Evolutionary conservation across 495 filamentous ascomycete genomes (phyloP).

Genomic region (Pseudomonodictys pantanalensis): DNA sequence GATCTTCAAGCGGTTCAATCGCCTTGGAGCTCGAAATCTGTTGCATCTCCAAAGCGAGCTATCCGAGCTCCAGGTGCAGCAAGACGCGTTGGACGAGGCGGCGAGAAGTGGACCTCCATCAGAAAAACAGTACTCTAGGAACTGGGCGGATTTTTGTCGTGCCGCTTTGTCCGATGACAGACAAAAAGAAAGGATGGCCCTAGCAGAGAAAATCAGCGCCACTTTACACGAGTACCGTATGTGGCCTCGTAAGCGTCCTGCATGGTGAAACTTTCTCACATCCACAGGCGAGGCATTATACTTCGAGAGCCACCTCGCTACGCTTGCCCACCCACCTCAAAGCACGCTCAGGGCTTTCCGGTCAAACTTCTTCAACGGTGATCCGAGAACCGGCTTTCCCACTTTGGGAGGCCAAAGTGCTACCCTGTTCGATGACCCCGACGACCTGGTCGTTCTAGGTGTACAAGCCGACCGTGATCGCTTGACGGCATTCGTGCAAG

Average conservation of each 20-base stretch:
- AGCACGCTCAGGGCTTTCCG: constrained; percentile 3
- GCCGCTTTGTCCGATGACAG: neutral
- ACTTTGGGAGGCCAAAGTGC: constrained; percentile 2
- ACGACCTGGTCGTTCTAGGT: constrained; percentile 9
- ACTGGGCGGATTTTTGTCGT: constrained; percentile 9
- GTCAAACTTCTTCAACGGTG: constrained; percentile 1
- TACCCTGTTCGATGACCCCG: constrained; percentile 7
- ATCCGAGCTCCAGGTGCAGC: constrained; percentile 1
- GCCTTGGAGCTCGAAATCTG: constrained; percentile 14
- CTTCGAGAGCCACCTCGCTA: constrained; percentile 7
- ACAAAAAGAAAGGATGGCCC: constrained; percentile 11
- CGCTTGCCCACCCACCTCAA: neutral
- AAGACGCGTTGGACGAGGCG: constrained; percentile 13
- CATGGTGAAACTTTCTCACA: neutral
- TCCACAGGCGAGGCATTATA: constrained; percentile 1
- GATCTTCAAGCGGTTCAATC: constrained; percentile 24
- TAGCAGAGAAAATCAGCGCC: constrained; percentile 1
- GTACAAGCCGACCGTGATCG: constrained; percentile 1
- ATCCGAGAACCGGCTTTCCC: neutral
- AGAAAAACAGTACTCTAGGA: constrained; percentile 3
- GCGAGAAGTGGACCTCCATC: neutral
- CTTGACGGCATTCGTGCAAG: constrained; percentile 7
- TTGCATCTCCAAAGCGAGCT: constrained; percentile 23
- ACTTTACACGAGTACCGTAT: constrained; percentile 18
- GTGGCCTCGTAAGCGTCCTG: neutral